Conservation (phyloP, 1,284 basidiomycete genomes). For the Malassezia japonica region DNA sequence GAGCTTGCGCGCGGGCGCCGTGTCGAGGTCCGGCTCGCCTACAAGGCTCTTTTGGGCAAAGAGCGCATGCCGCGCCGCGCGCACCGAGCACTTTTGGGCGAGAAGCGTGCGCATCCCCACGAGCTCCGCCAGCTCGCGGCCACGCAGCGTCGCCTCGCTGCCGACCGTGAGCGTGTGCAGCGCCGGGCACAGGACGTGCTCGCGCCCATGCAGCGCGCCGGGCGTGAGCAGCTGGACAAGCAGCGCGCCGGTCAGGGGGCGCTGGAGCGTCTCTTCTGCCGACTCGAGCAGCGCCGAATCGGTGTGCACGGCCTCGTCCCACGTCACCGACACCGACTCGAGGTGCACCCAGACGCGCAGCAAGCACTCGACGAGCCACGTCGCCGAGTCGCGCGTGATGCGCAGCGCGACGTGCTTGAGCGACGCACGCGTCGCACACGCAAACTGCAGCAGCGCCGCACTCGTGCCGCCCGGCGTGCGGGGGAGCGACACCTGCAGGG, state of each 20-base stretch:
- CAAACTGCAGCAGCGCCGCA: constrained; percentile 4
- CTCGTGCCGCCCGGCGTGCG: constrained; percentile 2
- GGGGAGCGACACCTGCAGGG: background rate
- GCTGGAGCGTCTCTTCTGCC: background rate
- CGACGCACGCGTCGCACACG: background rate
- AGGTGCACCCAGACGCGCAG: constrained; percentile 1
- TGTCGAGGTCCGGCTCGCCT: background rate
- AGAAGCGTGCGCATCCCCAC: constrained; percentile 7
- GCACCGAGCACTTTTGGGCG: background rate
- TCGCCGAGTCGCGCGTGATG: background rate
- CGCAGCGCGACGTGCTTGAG: background rate
- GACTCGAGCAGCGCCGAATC: background rate
- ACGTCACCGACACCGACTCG: background rate
- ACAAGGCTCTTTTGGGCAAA: background rate
- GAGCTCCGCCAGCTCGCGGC: constrained; percentile 12
- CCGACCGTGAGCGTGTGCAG: background rate
- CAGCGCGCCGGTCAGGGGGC: constrained; percentile 1
- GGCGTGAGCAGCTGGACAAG: constrained; percentile 10
- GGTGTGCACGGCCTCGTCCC: constrained; percentile 5
- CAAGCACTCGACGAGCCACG: constrained; percentile 1
- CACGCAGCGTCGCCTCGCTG: constrained; percentile 6
- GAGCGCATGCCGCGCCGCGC: background rate
- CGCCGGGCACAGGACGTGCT: constrained; percentile 5
- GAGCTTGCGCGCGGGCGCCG: background rate
- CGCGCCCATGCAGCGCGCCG: background rate